phyloP scores from a whole-genome alignment of 1,139 yeast species.

The Hansenula sp. region DNA sequence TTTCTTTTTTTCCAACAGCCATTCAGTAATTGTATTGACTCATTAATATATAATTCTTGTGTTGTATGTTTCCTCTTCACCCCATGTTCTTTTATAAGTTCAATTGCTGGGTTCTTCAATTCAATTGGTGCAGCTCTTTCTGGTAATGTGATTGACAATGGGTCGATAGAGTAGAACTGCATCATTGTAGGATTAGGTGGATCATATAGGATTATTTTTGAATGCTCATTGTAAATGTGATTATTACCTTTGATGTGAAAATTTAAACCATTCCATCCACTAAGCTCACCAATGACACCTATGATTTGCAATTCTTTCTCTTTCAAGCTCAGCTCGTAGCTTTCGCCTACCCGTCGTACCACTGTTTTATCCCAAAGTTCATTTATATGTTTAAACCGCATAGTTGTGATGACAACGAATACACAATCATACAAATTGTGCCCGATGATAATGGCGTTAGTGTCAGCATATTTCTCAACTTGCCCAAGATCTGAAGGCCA shows the following conservation, averaged over 20 bases:
- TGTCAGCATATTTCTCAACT: slow-evolving; percentile 13
- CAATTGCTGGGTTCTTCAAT: slow-evolving; percentile 26
- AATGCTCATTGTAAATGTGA: neutral
- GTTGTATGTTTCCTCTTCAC: slow-evolving; percentile 6
- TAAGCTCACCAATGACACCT: neutral
- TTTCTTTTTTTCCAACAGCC: slow-evolving; percentile 16
- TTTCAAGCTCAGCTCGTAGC: neutral
- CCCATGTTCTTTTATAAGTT: slow-evolving; percentile 25
- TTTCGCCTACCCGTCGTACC: neutral
- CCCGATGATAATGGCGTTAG: slow-evolving; percentile 24
- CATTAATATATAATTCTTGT: slow-evolving; percentile 14
- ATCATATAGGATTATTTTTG: slow-evolving; percentile 52
- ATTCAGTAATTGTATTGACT: slow-evolving; percentile 21
- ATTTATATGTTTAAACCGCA: slow-evolving; percentile 12
- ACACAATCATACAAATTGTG: slow-evolving; percentile 27
- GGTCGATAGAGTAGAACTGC: slow-evolving; percentile 76
- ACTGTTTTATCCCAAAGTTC: neutral
- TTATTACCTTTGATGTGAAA: slow-evolving; percentile 1
- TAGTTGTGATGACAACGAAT: slow-evolving; percentile 28
- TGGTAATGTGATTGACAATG: slow-evolving; percentile 62
- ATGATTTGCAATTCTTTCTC: neutral
- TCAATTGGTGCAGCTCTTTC: slow-evolving; percentile 24
- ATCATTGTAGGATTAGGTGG: slow-evolving; percentile 72
- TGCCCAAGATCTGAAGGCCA: slow-evolving; percentile 32
- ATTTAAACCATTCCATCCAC: slow-evolving; percentile 3